phyloP scores from a whole-genome alignment of 345 rosid species.

The Eucalyptus polyanthemos region DNA sequence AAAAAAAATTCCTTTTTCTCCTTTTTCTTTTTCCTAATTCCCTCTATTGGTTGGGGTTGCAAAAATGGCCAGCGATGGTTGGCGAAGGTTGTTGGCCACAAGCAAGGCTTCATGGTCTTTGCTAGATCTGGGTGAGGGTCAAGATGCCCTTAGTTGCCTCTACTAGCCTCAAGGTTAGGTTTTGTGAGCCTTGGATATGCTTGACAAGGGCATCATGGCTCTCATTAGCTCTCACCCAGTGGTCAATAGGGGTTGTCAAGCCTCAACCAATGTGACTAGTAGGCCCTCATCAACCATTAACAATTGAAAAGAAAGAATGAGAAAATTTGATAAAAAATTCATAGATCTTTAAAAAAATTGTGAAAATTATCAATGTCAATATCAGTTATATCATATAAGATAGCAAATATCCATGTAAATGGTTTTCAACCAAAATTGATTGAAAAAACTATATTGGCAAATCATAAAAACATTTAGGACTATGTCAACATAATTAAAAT shows the following conservation, averaged over 20 bases:
- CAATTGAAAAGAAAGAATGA: too few species aligned
- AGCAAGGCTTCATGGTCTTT: too few species aligned
- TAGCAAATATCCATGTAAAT: too few species aligned
- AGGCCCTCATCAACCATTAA: neutral
- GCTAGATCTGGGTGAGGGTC: neutral
- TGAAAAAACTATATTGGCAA: too few species aligned
- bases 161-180: neutral
- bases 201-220: neutral
- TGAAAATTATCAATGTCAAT: too few species aligned
- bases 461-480: accelerated
- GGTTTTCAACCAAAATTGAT: neutral
- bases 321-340: too few species aligned
- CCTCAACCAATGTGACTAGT: neutral
- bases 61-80: neutral
- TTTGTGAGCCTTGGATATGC: accelerated
- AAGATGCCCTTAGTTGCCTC: neutral
- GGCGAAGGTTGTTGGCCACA: neutral
- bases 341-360: too few species aligned
- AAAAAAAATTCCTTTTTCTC: neutral
- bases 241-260: accelerated
- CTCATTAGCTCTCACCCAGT: accelerated
- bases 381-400: accelerated
- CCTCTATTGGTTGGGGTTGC: neutral
- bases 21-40: neutral
- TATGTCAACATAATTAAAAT: accelerated